Conservation (phyloP, 2,329 filamentous ascomycete species). For the Sphaerulina populicola region DNA sequence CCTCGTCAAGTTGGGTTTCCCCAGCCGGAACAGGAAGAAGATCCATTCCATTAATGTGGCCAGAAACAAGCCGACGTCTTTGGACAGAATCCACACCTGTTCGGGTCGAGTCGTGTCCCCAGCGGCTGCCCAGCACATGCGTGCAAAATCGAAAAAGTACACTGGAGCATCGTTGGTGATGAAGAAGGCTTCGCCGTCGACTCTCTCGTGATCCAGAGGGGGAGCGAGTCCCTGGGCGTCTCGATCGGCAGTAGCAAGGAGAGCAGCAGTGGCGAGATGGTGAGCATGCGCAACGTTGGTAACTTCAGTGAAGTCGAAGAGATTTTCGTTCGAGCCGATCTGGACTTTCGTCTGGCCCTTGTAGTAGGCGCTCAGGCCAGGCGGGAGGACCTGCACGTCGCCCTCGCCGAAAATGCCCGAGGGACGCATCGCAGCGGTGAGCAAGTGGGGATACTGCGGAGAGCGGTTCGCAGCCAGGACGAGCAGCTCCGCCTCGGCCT, state of each 20-base stretch:
- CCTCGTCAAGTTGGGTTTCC: conserved; percentile 41
- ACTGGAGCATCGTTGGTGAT: conserved; percentile 45
- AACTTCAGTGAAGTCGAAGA: conserved; percentile 49
- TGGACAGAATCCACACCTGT: conserved; percentile 38
- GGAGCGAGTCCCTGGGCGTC: conserved; percentile 27
- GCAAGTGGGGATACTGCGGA: conserved; percentile 35
- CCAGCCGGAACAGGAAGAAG: conserved; percentile 37
- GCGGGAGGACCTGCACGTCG: conserved; percentile 41
- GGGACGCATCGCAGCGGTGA: conserved; percentile 45
- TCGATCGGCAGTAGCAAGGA: conserved; percentile 39
- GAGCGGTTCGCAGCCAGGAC: conserved; percentile 45
- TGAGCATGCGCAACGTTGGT: conserved; percentile 47
- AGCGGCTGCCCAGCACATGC: conserved; percentile 40
- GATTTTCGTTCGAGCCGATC: conserved; percentile 45
- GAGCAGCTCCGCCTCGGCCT: conserved; percentile 42
- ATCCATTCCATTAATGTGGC: conserved; percentile 40
- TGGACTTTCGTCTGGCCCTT: conserved; percentile 45
- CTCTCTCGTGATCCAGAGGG: conserved; percentile 41
- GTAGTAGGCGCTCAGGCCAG: conserved; percentile 39
- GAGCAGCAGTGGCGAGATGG: conserved; percentile 43
- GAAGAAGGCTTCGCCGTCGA: conserved; percentile 46
- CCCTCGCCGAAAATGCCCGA: conserved; percentile 46
- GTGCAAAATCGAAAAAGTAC: conserved; percentile 46
- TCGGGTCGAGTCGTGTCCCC: conserved; percentile 34
- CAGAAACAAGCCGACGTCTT: conserved; percentile 37